phyloP scores from a whole-genome alignment of 2,329 filamentous ascomycete species.

The Trichoderma arundinaceum region DNA sequence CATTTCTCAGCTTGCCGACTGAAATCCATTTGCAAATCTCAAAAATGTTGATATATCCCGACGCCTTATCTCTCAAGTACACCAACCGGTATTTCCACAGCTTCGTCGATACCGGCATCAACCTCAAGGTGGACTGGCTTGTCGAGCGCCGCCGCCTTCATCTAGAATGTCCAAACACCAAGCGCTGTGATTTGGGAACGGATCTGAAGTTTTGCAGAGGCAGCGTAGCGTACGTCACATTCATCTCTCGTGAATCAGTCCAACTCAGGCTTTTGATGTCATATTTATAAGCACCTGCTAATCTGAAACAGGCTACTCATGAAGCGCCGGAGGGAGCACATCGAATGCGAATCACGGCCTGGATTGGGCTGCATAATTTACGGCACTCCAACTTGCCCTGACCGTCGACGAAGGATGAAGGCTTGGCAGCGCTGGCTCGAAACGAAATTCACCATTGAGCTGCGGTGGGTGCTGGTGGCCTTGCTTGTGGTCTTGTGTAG shows the following conservation, averaged over 20 bases:
- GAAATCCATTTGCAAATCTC: conserved; percentile 71
- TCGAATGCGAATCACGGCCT: conserved; percentile 64
- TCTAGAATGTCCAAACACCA: conserved; percentile 68
- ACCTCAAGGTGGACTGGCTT: conserved; percentile 72
- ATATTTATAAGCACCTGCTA: background rate
- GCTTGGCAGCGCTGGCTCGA: conserved; percentile 53
- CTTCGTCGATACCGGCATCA: conserved; percentile 68
- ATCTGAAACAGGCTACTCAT: conserved; percentile 56
- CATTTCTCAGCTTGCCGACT: conserved; percentile 60
- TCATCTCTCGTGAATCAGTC: background rate
- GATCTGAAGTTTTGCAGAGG: conserved; percentile 66
- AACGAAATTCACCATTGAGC: conserved; percentile 51
- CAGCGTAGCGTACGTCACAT: conserved; percentile 58
- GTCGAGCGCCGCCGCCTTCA: conserved; percentile 66
- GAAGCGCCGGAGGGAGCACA: conserved; percentile 63
- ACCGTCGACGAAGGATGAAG: conserved; percentile 53
- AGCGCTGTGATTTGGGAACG: conserved; percentile 62
- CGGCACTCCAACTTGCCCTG: conserved; percentile 55
- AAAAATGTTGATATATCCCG: conserved; percentile 67
- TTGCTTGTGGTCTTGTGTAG: conserved; percentile 46
- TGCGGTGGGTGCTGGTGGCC: conserved; percentile 57
- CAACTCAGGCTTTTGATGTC: too few relatives aligned
- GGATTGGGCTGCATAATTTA: conserved; percentile 62
- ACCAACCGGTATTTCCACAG: conserved; percentile 66
- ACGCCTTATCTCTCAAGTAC: conserved; percentile 73